Percentiles rank a stretch among this genome's conserved stretches.
phyloP scores from a whole-genome alignment of 2,329 filamentous ascomycete species.

The Sarocladium kiliense region DNA sequence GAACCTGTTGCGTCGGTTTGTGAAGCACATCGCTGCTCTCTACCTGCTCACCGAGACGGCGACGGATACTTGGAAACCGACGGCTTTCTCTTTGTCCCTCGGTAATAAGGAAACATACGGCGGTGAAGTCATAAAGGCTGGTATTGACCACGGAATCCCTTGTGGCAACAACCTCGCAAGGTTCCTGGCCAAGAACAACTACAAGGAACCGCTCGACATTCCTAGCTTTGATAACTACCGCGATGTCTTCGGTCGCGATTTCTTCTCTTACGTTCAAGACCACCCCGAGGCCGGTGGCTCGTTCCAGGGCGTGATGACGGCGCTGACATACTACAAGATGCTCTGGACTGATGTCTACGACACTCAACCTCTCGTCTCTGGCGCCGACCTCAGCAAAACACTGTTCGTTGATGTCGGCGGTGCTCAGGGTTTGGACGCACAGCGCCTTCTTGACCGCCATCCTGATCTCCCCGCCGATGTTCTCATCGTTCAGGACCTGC shows the following conservation, averaged over 20 bases:
- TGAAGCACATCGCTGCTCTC: conserved; percentile 24
- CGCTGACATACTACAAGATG: conserved; percentile 26
- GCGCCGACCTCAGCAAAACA: conserved; percentile 14
- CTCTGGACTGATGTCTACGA: conserved; percentile 28
- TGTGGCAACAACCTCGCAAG: conserved; percentile 23
- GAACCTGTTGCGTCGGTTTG: conserved; percentile 25
- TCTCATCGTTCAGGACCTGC: conserved; percentile 33
- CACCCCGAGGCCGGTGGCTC: conserved; percentile 21
- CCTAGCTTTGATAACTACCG: conserved; percentile 10
- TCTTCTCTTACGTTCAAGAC: conserved; percentile 25
- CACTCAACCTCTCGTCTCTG: conserved; percentile 16
- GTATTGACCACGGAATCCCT: conserved; percentile 22
- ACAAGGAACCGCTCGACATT: conserved; percentile 24
- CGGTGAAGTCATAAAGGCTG: conserved; percentile 23
- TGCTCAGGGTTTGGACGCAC: conserved; percentile 29
- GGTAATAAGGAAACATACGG: conserved; percentile 25
- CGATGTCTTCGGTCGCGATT: conserved; percentile 20
- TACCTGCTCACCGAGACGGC: conserved; percentile 24
- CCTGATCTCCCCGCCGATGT: conserved; percentile 24
- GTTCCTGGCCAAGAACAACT: conserved; percentile 24
- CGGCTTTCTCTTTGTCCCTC: conserved; percentile 24
- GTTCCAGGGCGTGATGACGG: conserved; percentile 29
- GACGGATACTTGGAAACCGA: conserved; percentile 24
- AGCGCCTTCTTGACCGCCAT: conserved; percentile 22
- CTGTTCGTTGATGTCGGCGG: conserved; percentile 34